Evolutionary conservation across 1,139 yeast species (phyloP).

Genomic region (Trichomonascaceae sp.): DNA sequence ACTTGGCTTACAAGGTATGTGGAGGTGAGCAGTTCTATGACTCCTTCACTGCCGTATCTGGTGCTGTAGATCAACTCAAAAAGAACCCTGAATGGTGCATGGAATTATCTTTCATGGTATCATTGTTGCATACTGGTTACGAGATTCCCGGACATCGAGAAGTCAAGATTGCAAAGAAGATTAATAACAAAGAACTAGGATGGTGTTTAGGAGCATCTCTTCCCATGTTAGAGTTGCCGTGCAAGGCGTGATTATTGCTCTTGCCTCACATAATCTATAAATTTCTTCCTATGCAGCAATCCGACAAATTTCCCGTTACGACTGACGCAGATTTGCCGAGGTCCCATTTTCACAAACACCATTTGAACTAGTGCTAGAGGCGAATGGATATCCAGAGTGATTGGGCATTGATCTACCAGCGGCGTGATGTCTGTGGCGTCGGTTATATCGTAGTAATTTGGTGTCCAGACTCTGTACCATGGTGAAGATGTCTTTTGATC

Average conservation of each 20-base stretch:
- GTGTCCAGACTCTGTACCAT: slow-evolving; percentile 7
- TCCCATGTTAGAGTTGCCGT: slow-evolving; percentile 77
- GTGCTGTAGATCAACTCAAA: slow-evolving; percentile 57
- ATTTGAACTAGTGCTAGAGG: slow-evolving; percentile 50
- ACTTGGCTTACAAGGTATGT: slow-evolving; percentile 79
- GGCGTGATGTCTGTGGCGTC: slow-evolving; percentile 37
- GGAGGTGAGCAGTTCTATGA: slow-evolving; percentile 73
- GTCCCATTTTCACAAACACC: slow-evolving; percentile 51
- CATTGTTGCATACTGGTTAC: slow-evolving; percentile 89
- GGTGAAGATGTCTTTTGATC: slow-evolving; percentile 28
- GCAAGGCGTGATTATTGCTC: slow-evolving; percentile 1
- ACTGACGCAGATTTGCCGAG: slow-evolving; percentile 46
- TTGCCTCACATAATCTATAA: slow-evolving; percentile 40
- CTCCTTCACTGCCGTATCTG: slow-evolving; percentile 51
- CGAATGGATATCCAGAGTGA: slow-evolving; percentile 45
- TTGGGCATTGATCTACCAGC: slow-evolving; percentile 45
- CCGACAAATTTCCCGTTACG: slow-evolving; percentile 48
- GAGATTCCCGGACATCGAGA: slow-evolving; percentile 89
- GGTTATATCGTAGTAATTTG: slow-evolving; percentile 1
- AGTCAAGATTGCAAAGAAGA: slow-evolving; percentile 83
- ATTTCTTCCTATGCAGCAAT: slow-evolving; percentile 50
- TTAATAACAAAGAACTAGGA: slow-evolving; percentile 83
- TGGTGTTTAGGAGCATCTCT: slow-evolving; percentile 99
- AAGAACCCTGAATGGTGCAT: slow-evolving; percentile 91
- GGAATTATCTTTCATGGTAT: slow-evolving; percentile 83